These are phyloP conservation scores for Lasiodiplodia gonubiensis DNA, from an alignment of 2,329 filamentous ascomycete genomes.

Conservation along the genomic window DNA sequence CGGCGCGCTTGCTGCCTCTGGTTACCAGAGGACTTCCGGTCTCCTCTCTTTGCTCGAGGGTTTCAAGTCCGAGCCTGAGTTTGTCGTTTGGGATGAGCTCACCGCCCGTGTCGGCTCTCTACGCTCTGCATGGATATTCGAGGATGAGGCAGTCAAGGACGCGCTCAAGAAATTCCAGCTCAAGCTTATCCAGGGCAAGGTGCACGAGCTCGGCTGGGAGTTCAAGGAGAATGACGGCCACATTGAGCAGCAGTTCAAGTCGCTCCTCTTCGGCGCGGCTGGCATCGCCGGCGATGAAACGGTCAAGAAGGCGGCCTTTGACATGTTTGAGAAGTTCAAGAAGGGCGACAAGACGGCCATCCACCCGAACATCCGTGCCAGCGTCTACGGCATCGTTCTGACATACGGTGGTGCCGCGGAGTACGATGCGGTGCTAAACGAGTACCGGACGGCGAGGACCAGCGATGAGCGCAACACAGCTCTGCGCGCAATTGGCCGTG, in stretches of 20 bases:
- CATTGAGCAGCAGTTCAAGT: conserved; percentile 93
- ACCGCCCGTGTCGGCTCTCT: conserved; percentile 78
- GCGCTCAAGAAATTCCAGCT: conserved; percentile 84
- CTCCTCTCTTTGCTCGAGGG: conserved; percentile 83
- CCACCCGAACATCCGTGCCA: conserved; percentile 87
- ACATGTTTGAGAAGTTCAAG: conserved; percentile 88
- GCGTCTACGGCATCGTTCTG: conserved; percentile 83
- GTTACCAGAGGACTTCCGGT: conserved; percentile 92
- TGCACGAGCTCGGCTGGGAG: conserved; percentile 86
- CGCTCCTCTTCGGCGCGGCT: conserved; percentile 83
- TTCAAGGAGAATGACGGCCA: conserved; percentile 87
- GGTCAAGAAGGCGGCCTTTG: conserved; percentile 79
- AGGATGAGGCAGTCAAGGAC: conserved; percentile 73
- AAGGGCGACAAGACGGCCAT: conserved; percentile 79
- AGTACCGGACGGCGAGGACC: conserved; percentile 75
- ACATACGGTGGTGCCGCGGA: conserved; percentile 85
- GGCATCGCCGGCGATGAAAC: conserved; percentile 80
- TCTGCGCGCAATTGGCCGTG: conserved; percentile 79
- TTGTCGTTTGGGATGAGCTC: conserved; percentile 95
- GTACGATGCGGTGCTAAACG: conserved; percentile 78
- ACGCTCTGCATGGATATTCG: conserved; percentile 85
- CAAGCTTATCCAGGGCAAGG: conserved; percentile 76
- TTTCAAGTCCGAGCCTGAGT: conserved; percentile 81
- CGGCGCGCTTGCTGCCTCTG: conserved; percentile 84
- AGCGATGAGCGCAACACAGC: conserved; percentile 92